phyloP scores from a whole-genome alignment of 352 stramenopile species.

The Peronospora destructor region DNA sequence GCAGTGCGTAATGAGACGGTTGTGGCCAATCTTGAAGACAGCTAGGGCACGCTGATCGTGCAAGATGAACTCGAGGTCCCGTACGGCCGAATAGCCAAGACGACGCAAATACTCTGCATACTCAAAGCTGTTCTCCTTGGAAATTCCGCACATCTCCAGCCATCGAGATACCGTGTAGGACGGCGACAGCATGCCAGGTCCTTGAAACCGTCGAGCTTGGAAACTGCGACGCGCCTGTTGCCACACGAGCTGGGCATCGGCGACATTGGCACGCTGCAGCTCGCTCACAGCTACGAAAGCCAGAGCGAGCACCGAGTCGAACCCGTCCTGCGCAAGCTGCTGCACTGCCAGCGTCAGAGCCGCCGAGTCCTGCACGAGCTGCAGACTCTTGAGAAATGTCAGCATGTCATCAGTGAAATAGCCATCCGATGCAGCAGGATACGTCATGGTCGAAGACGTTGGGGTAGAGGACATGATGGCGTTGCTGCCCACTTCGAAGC shows the following conservation, averaged over 20 bases:
- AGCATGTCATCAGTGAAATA: slow-evolving; percentile 30
- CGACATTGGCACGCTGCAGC: slow-evolving; percentile 40
- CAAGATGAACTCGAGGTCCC: slow-evolving; percentile 52
- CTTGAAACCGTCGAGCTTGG: slow-evolving; percentile 30
- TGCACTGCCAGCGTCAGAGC: slow-evolving; percentile 31
- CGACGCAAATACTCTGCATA: slow-evolving; percentile 54
- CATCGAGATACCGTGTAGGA: slow-evolving; percentile 52
- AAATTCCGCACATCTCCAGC: slow-evolving; percentile 51
- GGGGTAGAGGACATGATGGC: slow-evolving; percentile 10
- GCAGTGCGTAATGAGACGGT: slow-evolving; percentile 41
- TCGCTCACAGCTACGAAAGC: slow-evolving; percentile 45
- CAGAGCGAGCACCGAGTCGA: slow-evolving; percentile 50
- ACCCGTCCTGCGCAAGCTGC: slow-evolving; percentile 44
- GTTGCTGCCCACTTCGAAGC: slow-evolving; percentile 34
- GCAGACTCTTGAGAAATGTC: slow-evolving; percentile 46
- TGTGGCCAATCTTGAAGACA: slow-evolving; percentile 41
- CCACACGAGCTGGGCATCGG: slow-evolving; percentile 44
- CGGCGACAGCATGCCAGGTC: slow-evolving; percentile 31
- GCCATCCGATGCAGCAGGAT: slow-evolving; percentile 3
- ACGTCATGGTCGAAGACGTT: slow-evolving; percentile 16
- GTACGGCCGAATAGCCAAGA: slow-evolving; percentile 49
- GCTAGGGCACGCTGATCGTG: slow-evolving; percentile 43
- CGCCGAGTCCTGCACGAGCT: slow-evolving; percentile 29
- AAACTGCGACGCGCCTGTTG: slow-evolving; percentile 45
- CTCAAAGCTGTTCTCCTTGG: slow-evolving; percentile 34